These are phyloP conservation scores for Naganishia vishniacii DNA, from an alignment of 768 basidiomycete genomes.

Conservation along the genomic window DNA sequence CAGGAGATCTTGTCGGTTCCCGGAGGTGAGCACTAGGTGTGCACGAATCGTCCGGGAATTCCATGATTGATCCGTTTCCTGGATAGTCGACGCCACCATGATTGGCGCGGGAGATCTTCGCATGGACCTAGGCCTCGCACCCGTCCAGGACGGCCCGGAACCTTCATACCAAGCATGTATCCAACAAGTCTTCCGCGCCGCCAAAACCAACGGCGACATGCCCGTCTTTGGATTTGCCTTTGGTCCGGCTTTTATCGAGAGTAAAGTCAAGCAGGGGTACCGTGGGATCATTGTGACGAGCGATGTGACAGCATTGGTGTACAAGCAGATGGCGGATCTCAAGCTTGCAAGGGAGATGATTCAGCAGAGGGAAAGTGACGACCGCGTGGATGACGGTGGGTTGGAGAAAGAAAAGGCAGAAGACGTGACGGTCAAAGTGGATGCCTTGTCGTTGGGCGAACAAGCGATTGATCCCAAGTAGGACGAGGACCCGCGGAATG, in stretches of 20 bases:
- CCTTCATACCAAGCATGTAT: constrained; percentile 16
- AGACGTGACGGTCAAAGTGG: no score
- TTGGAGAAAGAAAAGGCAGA: no score
- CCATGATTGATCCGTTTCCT: no score
- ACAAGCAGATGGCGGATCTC: constrained; percentile 19
- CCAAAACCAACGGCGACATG: constrained; percentile 14
- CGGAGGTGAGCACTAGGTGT: constrained; percentile 19
- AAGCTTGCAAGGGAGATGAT: constrained; percentile 16
- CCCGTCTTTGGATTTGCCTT: constrained; percentile 17
- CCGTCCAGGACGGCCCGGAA: constrained; percentile 5
- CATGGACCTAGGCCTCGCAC: constrained; percentile 14
- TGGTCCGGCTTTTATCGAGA: constrained; percentile 13
- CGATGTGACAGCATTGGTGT: constrained; percentile 10
- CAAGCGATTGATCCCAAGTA: no score
- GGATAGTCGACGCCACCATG: constrained; percentile 17
- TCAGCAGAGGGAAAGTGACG: not conserved
- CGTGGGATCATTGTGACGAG: constrained; percentile 18
- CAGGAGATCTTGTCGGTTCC: constrained; percentile 20
- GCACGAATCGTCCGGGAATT: no score
- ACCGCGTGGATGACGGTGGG: no score
- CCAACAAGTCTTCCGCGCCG: constrained; percentile 14
- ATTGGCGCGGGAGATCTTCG: constrained; percentile 16
- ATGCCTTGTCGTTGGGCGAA: no score
- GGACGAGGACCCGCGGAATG: no score
- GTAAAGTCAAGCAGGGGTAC: constrained; percentile 20